phyloP scores from a whole-genome alignment of 495 filamentous ascomycete genomes.

The Opeltia flavorubescens region DNA sequence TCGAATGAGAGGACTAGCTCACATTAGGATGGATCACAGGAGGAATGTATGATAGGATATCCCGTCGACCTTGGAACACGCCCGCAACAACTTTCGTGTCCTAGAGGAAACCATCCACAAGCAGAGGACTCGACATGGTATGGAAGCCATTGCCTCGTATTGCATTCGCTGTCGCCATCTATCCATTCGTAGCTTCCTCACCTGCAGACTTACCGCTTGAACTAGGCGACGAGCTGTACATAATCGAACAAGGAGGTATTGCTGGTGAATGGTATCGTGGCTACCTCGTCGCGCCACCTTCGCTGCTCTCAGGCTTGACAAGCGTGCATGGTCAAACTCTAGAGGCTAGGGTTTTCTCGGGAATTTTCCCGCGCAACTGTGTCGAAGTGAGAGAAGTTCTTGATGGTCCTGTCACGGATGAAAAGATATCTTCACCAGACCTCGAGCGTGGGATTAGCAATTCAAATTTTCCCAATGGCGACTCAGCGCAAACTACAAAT shows the following conservation, averaged over 20 bases:
- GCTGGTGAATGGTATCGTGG: constrained; percentile 87
- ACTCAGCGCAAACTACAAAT: background rate
- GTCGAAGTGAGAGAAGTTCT: constrained; percentile 73
- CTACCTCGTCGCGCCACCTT: constrained; percentile 89
- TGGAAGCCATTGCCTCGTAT: constrained; percentile 95
- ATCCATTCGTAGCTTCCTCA: constrained; percentile 75
- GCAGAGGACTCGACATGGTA: constrained; percentile 49
- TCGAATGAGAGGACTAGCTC: too few species aligned
- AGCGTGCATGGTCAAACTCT: constrained; percentile 84
- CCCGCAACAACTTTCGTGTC: background rate
- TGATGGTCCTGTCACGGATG: constrained; percentile 39
- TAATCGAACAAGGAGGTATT: constrained; percentile 84
- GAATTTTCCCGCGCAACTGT: constrained; percentile 88
- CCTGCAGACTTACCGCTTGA: constrained; percentile 92
- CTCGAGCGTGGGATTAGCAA: background rate
- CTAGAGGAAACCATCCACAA: background rate
- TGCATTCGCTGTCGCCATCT: constrained; percentile 89
- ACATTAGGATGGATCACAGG: background rate
- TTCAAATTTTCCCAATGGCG: constrained; percentile 2
- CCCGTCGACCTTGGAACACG: background rate
- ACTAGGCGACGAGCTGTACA: constrained; percentile 94
- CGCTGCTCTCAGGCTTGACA: constrained; percentile 80
- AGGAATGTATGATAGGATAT: background rate
- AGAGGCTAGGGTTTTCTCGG: constrained; percentile 89
- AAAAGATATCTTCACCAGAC: constrained; percentile 7